These are phyloP conservation scores for Glaciozyma martinii DNA, from an alignment of 768 basidiomycete genomes.

Conservation along the genomic window DNA sequence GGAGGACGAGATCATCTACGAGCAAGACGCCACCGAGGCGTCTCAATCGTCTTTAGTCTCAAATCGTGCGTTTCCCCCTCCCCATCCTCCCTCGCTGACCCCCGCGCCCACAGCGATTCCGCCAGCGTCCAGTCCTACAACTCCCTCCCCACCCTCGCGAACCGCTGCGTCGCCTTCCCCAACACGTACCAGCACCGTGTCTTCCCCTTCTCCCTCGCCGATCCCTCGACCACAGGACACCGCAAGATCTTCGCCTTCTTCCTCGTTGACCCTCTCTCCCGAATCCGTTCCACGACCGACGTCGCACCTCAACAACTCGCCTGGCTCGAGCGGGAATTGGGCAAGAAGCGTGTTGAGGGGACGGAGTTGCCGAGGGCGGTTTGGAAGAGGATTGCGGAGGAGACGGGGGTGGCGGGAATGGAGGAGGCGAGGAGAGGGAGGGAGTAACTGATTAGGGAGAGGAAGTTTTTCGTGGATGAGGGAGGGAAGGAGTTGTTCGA, in stretches of 20 bases:
- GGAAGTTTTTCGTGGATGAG: slow-evolving; percentile 3
- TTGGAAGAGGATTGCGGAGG: background rate
- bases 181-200: slow-evolving; percentile 52
- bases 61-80: background rate
- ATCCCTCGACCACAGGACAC: slow-evolving; percentile 44
- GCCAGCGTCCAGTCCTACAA: slow-evolving; percentile 44
- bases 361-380: background rate
- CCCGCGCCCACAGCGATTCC: slow-evolving; percentile 8
- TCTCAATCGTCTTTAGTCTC: background rate
- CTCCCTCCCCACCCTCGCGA: slow-evolving; percentile 39
- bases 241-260: slow-evolving; percentile 46
- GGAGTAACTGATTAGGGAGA: slow-evolving; percentile 8
- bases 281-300: slow-evolving; percentile 44
- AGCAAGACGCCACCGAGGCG: background rate
- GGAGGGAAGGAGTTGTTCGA: background rate
- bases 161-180: slow-evolving; percentile 48
- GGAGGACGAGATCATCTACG: background rate
- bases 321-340: background rate
- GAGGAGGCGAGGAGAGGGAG: slow-evolving; percentile 3
- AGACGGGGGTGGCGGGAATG: background rate
- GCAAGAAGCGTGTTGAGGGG: background rate
- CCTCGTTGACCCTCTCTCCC: slow-evolving; percentile 45
- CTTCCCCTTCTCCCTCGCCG: slow-evolving; percentile 42
- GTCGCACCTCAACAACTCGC: slow-evolving; percentile 50
- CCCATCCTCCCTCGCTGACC: background rate